Conservation (phyloP, 352 stramenopile species). For the Globisporangium nodosum region DNA sequence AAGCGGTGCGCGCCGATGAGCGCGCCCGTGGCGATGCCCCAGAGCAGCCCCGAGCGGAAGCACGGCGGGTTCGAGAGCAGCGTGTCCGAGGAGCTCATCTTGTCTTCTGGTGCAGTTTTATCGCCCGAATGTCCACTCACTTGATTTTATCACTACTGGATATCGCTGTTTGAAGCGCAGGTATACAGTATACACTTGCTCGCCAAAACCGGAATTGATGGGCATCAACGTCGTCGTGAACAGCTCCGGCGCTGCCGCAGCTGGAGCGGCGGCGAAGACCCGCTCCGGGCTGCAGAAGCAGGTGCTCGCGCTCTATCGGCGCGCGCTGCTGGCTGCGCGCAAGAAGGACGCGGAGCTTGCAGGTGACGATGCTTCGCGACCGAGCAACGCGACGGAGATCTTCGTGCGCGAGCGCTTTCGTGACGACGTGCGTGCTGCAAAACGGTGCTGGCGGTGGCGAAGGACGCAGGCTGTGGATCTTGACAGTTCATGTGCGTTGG, state of each 20-base stretch:
- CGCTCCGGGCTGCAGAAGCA: conserved; percentile 79
- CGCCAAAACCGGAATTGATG: background rate
- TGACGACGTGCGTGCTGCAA: conserved; percentile 37
- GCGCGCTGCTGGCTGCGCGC: conserved; percentile 44
- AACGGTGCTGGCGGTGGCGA: background rate
- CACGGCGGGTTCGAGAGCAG: conserved; percentile 76
- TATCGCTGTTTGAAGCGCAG: no score
- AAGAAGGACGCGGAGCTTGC: conserved; percentile 41
- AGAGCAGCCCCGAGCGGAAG: conserved; percentile 72
- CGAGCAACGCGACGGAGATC: conserved; percentile 17
- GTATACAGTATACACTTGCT: no score
- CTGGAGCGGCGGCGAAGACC: conserved; percentile 6
- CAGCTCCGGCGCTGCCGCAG: conserved; percentile 15
- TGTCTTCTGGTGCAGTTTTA: no score
- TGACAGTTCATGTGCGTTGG: background rate
- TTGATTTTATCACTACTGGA: background rate
- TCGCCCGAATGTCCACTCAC: no score
- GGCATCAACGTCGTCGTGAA: conserved; percentile 9
- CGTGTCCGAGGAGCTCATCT: conserved; percentile 15
- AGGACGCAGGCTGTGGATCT: background rate
- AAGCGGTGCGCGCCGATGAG: conserved; percentile 66
- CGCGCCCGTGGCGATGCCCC: conserved; percentile 58
- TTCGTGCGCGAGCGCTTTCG: conserved; percentile 81
- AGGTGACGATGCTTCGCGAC: conserved; percentile 11
- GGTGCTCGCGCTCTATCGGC: conserved; percentile 70